phyloP scores from a whole-genome alignment of 495 filamentous ascomycete genomes.

The Podospora comata region DNA sequence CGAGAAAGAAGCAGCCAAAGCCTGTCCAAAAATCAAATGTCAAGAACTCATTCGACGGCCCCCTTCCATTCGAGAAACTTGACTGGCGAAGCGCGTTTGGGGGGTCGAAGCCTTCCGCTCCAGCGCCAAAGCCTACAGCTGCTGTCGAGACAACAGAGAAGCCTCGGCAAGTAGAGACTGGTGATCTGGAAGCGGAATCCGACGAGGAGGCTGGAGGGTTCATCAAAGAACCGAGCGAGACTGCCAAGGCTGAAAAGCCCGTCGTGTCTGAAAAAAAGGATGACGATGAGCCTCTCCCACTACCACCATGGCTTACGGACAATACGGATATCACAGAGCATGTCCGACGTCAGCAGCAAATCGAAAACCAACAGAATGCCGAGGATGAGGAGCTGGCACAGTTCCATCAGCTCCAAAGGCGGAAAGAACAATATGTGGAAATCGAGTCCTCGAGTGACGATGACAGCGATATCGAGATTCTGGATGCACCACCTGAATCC shows the following conservation, averaged over 20 bases:
- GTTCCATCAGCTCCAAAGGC: constrained; percentile 40
- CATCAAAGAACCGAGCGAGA: constrained; percentile 18
- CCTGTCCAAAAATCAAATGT: constrained; percentile 27
- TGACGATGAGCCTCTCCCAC: constrained; percentile 54
- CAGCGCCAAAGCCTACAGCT: constrained; percentile 23
- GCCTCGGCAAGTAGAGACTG: constrained; percentile 11
- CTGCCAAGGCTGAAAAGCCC: background rate
- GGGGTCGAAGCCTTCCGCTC: constrained; percentile 42
- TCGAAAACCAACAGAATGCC: constrained; percentile 46
- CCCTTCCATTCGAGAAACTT: constrained; percentile 85
- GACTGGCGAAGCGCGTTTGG: constrained; percentile 62
- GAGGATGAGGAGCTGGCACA: constrained; percentile 52
- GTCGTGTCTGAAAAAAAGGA: constrained; percentile 30
- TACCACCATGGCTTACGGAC: constrained; percentile 85
- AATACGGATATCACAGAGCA: constrained; percentile 52
- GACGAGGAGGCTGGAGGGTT: constrained; percentile 70
- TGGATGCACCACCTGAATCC: constrained; percentile 43
- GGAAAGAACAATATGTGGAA: constrained; percentile 38
- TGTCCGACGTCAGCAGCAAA: constrained; percentile 43
- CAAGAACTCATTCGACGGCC: constrained; percentile 65
- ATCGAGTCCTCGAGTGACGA: constrained; percentile 46
- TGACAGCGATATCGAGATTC: constrained; percentile 55
- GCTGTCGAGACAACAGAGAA: constrained; percentile 8
- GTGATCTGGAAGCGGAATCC: constrained; percentile 31
- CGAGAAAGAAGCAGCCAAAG: constrained; percentile 43